A percentile compares a stretch with the other conserved stretches of the same genome.
Evolutionary conservation across 805 yeast species (phyloP).

Genomic region (Metschnikowia kunwiensis): DNA sequence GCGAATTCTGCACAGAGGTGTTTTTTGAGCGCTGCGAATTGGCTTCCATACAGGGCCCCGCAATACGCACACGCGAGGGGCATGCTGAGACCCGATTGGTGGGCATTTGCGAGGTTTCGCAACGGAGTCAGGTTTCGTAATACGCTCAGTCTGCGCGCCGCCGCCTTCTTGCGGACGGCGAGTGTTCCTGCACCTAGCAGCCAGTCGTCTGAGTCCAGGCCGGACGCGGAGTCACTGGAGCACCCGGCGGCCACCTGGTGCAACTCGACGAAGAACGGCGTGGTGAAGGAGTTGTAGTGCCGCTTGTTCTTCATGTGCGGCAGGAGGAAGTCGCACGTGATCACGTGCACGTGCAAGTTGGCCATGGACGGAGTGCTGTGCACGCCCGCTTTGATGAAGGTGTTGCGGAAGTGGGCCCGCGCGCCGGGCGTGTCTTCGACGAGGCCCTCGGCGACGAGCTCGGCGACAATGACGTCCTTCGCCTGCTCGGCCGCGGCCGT

Average conservation of each 20-base stretch:
- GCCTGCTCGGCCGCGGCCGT: conserved; percentile 38
- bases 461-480: conserved; percentile 28
- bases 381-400: conserved; percentile 52
- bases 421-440: conserved; percentile 15
- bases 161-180: not conserved
- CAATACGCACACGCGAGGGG: conserved; percentile 31
- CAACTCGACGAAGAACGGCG: conserved; percentile 60
- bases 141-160: too few species aligned
- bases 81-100: conserved; percentile 8
- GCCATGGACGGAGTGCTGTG: conserved; percentile 69
- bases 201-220: not conserved
- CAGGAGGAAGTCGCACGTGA: conserved; percentile 62
- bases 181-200: conserved; percentile 1
- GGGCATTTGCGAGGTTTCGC: too few species aligned
- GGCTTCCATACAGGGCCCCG: conserved; percentile 23
- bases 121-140: too few species aligned
- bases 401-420: conserved; percentile 19
- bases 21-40: conserved; percentile 25
- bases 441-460: conserved; percentile 22
- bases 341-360: conserved; percentile 71
- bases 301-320: conserved; percentile 52
- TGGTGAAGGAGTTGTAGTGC: conserved; percentile 71
- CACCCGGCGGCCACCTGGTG: conserved; percentile 15
- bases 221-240: not conserved
- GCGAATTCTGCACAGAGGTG: conserved; percentile 28